Base-by-base conservation (phyloP, 768 basidiomycete genomes). In the Chiua virens region DNA sequence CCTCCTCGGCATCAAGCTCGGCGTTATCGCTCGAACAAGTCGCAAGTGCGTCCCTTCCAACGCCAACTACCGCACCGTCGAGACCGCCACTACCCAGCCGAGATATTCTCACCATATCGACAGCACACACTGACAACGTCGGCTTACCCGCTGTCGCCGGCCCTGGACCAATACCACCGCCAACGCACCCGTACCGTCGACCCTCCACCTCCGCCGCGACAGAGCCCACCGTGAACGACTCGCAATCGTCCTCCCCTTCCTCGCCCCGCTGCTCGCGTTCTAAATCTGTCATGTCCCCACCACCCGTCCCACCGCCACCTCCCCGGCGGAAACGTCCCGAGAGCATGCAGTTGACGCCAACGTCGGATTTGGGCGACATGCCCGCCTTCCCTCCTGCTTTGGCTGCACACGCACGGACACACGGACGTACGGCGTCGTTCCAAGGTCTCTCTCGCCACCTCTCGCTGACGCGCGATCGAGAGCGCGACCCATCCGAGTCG, bases 141-240 rank as follows among this genome's bases (percentile, higher is more conserved):
- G 15, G 20, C 34, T 22, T 41, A 8, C 35, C 48, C 17, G 27
- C 48, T 7, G 55, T 50, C 37, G 28, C 52, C 30, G 49, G 47
- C 23, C 70, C 73, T 1, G 67, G 73, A 5, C 60, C 70, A 1
- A 59, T 58, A 7, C 67, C 73, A 1, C 75, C 82, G 0, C 83
- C 83, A 1, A 78, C 64, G 7, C 84, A 86, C 58, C 84, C 84
- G 0, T 78, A 78, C 54, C 77, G 79, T 18, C 79, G 79, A 47
- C 58, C 65, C 8, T 61, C 61, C 11, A 47, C 42, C 0, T 59
- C 50, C 14, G 45, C 39, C 0, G 56, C 50, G 15, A 66, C 47
- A 14, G 63, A 65, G 17, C 60, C 63, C 15, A 61, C 45, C 38
- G 56, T 52, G 34, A 45, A 58, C n/a, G 67, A 71, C 45, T 54